Percentiles rank a stretch among this genome's conserved stretches.
phyloP scores from a whole-genome alignment of 2,329 filamentous ascomycete genomes.

The Aspergillus chevalieri region DNA sequence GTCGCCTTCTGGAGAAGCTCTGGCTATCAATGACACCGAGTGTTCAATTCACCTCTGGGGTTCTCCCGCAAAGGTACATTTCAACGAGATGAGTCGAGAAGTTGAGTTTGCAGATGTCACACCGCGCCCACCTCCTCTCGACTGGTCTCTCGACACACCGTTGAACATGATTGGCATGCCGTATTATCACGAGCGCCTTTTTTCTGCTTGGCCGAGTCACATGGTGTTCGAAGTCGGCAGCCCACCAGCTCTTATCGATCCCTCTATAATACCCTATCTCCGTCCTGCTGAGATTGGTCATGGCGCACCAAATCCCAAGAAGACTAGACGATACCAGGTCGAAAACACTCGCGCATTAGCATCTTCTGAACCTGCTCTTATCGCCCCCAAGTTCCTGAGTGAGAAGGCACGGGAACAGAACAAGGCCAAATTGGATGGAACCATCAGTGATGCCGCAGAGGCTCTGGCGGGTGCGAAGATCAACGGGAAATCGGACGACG shows the following conservation, averaged over 20 bases:
- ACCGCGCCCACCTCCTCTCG: constrained; percentile 56
- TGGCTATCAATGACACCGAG: constrained; percentile 73
- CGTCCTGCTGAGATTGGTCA: constrained; percentile 68
- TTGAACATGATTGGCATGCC: constrained; percentile 84
- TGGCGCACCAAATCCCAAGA: constrained; percentile 70
- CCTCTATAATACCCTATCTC: constrained; percentile 61
- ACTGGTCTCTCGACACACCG: constrained; percentile 70
- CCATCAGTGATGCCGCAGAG: constrained; percentile 53
- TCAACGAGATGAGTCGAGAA: constrained; percentile 72
- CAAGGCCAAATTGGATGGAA: constrained; percentile 34
- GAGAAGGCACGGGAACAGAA: constrained; percentile 71
- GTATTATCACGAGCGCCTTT: constrained; percentile 79
- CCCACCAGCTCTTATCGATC: constrained; percentile 69
- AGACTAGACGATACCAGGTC: constrained; percentile 71
- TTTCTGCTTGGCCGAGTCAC: constrained; percentile 86
- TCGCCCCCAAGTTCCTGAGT: constrained; percentile 85
- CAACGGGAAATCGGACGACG: constrained; percentile 65
- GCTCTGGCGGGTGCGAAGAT: constrained; percentile 63
- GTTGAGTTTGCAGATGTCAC: constrained; percentile 69
- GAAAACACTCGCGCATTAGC: constrained; percentile 66
- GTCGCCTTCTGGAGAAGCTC: constrained; percentile 77
- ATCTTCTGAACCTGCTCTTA: constrained; percentile 55
- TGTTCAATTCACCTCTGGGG: constrained; percentile 82
- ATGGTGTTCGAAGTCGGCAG: constrained; percentile 79
- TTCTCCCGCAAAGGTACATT: constrained; percentile 75